Evolutionary conservation across 352 stramenopile species (phyloP), one percentile per base, ranked within the genome.

Genomic region (Globisporangium spiculum): DNA sequence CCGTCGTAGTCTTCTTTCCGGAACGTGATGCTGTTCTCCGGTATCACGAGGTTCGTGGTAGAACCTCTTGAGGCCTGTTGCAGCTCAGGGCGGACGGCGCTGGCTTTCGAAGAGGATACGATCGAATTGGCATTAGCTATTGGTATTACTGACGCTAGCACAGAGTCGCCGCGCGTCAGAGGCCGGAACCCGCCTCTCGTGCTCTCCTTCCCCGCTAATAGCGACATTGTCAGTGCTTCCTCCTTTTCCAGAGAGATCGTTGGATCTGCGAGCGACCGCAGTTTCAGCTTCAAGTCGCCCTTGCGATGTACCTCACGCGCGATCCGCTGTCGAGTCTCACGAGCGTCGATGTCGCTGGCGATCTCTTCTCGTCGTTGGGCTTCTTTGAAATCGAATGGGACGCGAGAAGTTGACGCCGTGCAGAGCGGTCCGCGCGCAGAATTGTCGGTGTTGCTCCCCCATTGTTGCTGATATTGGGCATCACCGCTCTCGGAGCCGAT

Each of bases 1-100:
- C 73, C 80, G 48, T 84, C 72, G 54, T 90, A 90, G 66, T 90
- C 82, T 57, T 88, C 78, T 4, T 73, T 72, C 2, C 82, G 72
- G 62, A 82, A 90, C 8, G 82, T 88, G 5, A 64, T 65, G 5
- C 59, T 63, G 22, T 68, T 72, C 20, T 70, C 63, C 32, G 60
- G n/a, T 12, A 68, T 64, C 1, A 44, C 5, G 1, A 62, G 30
- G 1, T 36, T 36, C 20, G 38, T 27, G 53, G 52, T 34, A 68
- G 22, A 50, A 16, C 63, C 2, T 32, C 14, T 46, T 60, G 16
- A 32, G 14, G 10, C 1, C 18, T 50, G 44, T 9, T 50, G 18
- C 18, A 22, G 18, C 1, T 18, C 18, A 22, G 44, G 44, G 44
- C 10, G 44, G 4, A 22, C 54, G 4, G 3, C 41, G 41, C 22